A percentile compares a stretch with the other conserved stretches of the same genome.
Conservation (phyloP, 306 rosid species). For the Pterocarpus macrocarpus region DNA sequence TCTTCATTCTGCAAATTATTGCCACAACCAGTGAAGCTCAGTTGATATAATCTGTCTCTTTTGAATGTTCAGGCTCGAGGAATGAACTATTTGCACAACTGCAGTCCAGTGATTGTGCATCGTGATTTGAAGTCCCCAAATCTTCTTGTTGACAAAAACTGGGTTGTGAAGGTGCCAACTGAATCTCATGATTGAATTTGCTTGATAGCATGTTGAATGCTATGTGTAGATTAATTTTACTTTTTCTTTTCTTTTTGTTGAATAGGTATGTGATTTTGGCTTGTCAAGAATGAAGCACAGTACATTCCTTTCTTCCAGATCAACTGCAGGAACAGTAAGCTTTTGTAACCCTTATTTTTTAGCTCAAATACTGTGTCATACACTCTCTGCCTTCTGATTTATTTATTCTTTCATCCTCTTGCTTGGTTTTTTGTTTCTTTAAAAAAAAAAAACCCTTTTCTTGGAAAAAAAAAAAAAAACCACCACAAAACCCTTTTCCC, state of each 20-base stretch:
- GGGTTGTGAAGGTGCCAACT: constrained; percentile 85
- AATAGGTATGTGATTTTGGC: constrained; percentile 94
- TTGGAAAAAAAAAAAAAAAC: too few species aligned
- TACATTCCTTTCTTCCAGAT: constrained; percentile 95
- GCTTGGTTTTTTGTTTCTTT: neutral
- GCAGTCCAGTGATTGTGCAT: constrained; percentile 84
- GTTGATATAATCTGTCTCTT: constrained; percentile 26
- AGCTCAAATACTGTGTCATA: neutral
- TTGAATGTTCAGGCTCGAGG: constrained; percentile 82
- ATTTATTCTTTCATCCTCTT: constrained; percentile 35
- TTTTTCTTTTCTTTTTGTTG: constrained; percentile 31
- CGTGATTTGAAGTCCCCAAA: constrained; percentile 98
- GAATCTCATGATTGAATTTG: constrained; percentile 29
- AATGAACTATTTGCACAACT: constrained; percentile 93
- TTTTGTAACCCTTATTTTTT: constrained; percentile 13
- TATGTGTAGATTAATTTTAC: constrained; percentile 37
- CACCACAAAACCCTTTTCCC: neutral
- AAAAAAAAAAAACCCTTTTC: too few species aligned
- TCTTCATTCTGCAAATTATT: constrained; percentile 34
- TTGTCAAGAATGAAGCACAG: constrained; percentile 88
- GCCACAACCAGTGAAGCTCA: constrained; percentile 29
- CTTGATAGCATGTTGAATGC: constrained; percentile 22
- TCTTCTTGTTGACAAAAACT: constrained; percentile 90
- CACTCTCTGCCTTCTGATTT: neutral
- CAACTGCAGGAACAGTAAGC: constrained; percentile 95